Evolutionary conservation across 371 early-diverging fungal species (phyloP), one percentile per base, ranked within the genome.

Genomic region (Dichotomocladium elegans): DNA sequence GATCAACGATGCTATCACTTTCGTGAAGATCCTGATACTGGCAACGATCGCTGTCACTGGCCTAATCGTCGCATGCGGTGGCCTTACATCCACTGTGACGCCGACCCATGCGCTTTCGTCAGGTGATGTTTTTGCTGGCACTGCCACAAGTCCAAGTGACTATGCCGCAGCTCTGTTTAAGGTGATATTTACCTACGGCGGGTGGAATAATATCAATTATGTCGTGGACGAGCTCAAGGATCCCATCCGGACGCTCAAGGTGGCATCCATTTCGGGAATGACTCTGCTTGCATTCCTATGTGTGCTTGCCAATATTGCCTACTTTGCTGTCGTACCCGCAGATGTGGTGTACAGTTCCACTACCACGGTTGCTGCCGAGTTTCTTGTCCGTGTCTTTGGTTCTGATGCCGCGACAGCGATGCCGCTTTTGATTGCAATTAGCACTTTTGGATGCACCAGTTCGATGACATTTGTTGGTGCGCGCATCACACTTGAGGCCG

Each of bases 271-370:
- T 17, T 50, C 58, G 19, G 63, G 53, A 10, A 45, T 72, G 4
- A 43, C 59, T 10, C 29, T 64, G 14, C 45, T 58, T 15, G 60
- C 64, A 8, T 41, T 45, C 3, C 50, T 68, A 3, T 72, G 66
- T 48, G 41, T 69, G 29, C 40, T 72, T 8, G 69, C 61, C 22
- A 74, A 69, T 10, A 29, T 69, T 41, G 66, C 70, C 3, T 72
- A 72, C 47, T 63, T 69, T 35, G 53, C 64, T 21, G 72, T 64
- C 3, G 61, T 72, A 10, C 64, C 72, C 6, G 47, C 53, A 37
- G 60, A 58, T 2, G 55, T 63, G 22, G 52, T 69, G 29, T n/a
- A 41, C 2, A 25, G 22, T 2, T 60, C 63, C 22, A 48, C 47
- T 2, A 58, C 52, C 4, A 59, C 55, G 4, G 53, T 72, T 8